phyloP scores from a whole-genome alignment of 2,329 filamentous ascomycete species.

The Emergomyces africanus region DNA sequence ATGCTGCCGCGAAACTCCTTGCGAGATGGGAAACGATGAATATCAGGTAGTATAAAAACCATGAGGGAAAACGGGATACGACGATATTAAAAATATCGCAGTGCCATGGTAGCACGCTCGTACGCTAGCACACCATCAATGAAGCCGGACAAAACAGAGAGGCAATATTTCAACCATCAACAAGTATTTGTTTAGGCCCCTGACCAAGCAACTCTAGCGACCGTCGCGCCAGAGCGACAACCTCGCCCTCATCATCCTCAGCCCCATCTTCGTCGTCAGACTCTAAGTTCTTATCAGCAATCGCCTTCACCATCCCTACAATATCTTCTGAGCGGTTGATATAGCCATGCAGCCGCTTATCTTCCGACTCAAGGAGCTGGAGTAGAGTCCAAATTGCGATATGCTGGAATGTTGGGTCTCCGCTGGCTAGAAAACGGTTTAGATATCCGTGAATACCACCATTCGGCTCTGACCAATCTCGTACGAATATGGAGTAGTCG shows the following conservation, averaged over 20 bases:
- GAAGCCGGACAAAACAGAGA: not conserved
- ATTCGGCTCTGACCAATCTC: constrained; percentile 83
- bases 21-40: not conserved
- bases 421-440: constrained; percentile 80
- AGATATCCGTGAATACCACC: constrained; percentile 95
- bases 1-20: constrained; percentile 2
- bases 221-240: constrained; percentile 77
- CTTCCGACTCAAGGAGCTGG: constrained; percentile 89
- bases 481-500: constrained; percentile 91
- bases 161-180: constrained; percentile 52
- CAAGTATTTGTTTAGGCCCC: constrained; percentile 60
- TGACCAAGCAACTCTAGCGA: constrained; percentile 79
- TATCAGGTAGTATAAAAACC: not conserved
- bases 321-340: constrained; percentile 87
- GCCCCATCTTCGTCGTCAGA: constrained; percentile 76
- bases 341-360: constrained; percentile 72
- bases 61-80: not conserved
- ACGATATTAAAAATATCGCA: not conserved
- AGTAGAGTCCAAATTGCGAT: constrained; percentile 98
- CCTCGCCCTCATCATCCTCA: constrained; percentile 81
- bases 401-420: constrained; percentile 95
- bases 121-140: not conserved
- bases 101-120: not conserved
- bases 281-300: constrained; percentile 79
- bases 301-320: constrained; percentile 79